Percentiles rank a stretch among this genome's conserved stretches.
These are phyloP conservation scores for Didymella keratinophila DNA, from an alignment of 2,329 filamentous ascomycete species.

Conservation along the genomic window DNA sequence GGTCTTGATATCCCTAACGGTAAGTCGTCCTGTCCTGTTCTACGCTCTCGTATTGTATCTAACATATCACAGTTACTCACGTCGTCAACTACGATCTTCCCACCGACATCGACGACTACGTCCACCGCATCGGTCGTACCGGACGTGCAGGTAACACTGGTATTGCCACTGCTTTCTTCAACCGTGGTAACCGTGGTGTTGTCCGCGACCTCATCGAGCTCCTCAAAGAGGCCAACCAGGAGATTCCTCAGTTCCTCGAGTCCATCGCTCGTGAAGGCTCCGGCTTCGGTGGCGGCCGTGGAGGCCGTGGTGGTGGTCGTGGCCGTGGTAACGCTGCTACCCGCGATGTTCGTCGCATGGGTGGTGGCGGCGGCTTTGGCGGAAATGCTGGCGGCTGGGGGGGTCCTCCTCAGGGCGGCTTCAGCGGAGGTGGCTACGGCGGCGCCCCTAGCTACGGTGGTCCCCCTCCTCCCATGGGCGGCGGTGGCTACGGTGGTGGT, in stretches of 20 bases:
- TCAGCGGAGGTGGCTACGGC: constrained; percentile 50
- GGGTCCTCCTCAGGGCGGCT: constrained; percentile 42
- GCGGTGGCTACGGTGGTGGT: constrained; percentile 56
- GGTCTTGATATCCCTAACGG: constrained; percentile 7
- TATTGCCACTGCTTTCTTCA: constrained; percentile 99
- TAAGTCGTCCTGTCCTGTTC: too few relatives aligned
- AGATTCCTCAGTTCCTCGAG: constrained; percentile 92
- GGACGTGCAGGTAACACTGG: constrained; percentile 99
- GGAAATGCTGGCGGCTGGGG: constrained; percentile 57
- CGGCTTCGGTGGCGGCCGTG: constrained; percentile 73
- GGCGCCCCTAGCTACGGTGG: constrained; percentile 67
- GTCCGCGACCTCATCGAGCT: constrained; percentile 97
- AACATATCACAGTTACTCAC: constrained; percentile 71
- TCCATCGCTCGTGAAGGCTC: constrained; percentile 95
- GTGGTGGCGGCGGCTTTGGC: constrained; percentile 61
- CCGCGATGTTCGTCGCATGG: constrained; percentile 80
- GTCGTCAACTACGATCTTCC: constrained; percentile 99
- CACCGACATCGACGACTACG: constrained; percentile 98
- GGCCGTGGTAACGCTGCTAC: constrained; percentile 74
- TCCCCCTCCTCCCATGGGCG: constrained; percentile 59
- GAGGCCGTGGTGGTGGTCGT: constrained; percentile 72
- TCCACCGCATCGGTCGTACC: constrained; percentile 99
- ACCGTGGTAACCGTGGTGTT: constrained; percentile 97
- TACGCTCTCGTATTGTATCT: too few relatives aligned
- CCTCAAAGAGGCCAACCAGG: constrained; percentile 98